Conservation (phyloP, 768 basidiomycete genomes). For the Serendipita indica region DNA sequence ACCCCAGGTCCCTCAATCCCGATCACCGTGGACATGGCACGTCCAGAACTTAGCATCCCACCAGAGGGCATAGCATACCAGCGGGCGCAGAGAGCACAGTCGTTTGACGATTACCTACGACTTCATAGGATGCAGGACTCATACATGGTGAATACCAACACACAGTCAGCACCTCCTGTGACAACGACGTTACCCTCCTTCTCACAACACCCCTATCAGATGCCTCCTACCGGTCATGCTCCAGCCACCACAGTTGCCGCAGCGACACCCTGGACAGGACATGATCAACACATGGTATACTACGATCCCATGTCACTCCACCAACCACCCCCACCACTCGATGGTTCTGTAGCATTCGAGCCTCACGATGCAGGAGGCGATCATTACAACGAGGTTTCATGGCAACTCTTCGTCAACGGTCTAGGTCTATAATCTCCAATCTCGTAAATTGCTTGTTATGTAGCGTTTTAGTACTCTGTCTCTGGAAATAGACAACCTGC, state of each 20-base stretch:
- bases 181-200: not conserved
- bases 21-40: not conserved
- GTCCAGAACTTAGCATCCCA: not conserved
- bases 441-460: not conserved
- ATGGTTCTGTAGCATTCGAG: no score
- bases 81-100: not conserved
- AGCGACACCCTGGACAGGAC: not conserved
- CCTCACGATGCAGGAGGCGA: no score
- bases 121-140: not conserved
- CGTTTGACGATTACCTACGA: constrained; percentile 5
- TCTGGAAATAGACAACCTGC: no score
- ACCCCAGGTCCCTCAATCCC: not conserved
- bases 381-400: not conserved
- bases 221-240: no score
- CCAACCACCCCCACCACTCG: no score
- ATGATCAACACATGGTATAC: not conserved
- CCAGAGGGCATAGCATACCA: no score
- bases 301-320: not conserved
- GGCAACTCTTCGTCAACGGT: not conserved
- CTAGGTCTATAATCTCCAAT: not conserved
- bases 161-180: not conserved
- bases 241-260: not conserved
- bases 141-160: not conserved
- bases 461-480: not conserved
- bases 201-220: not conserved